These are phyloP conservation scores for Penicillium sp. DNA, from an alignment of 2,329 filamentous ascomycete species.

Conservation along the genomic window DNA sequence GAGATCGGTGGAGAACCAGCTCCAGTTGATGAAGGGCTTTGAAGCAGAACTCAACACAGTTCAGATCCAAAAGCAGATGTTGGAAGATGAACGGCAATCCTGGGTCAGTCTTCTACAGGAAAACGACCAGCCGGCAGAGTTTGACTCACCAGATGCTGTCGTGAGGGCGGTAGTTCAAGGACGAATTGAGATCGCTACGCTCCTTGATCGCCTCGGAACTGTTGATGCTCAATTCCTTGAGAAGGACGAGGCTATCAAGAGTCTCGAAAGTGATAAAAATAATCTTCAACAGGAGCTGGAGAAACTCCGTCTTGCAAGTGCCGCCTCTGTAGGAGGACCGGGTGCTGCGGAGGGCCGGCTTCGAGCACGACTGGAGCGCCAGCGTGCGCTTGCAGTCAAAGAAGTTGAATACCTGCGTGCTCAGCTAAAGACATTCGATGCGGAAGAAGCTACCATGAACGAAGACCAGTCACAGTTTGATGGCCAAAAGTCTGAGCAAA, in stretches of 20 bases:
- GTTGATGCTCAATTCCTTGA: slow-evolving; percentile 76
- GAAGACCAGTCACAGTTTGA: slow-evolving; percentile 69
- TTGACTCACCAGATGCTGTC: slow-evolving; percentile 83
- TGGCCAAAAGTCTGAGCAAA: slow-evolving; percentile 68
- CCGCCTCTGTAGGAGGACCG: slow-evolving; percentile 34
- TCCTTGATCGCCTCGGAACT: slow-evolving; percentile 77
- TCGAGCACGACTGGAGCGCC: slow-evolving; percentile 75
- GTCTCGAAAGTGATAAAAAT: slow-evolving; percentile 68
- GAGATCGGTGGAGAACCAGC: slow-evolving; percentile 71
- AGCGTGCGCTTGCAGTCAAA: slow-evolving; percentile 80
- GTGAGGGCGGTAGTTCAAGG: slow-evolving; percentile 82
- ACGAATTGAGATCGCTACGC: slow-evolving; percentile 72
- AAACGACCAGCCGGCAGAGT: slow-evolving; percentile 65
- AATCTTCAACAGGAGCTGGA: slow-evolving; percentile 69
- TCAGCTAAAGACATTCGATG: slow-evolving; percentile 83
- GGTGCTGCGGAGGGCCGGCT: slow-evolving; percentile 63
- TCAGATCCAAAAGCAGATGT: slow-evolving; percentile 75
- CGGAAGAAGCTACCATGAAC: slow-evolving; percentile 83
- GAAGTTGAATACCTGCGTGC: slow-evolving; percentile 93
- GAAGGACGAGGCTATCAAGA: slow-evolving; percentile 72
- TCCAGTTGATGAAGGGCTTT: slow-evolving; percentile 72
- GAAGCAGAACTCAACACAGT: slow-evolving; percentile 77
- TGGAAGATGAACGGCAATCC: slow-evolving; percentile 82
- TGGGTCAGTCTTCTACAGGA: slow-evolving; percentile 85
- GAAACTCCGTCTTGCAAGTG: slow-evolving; percentile 58